These are phyloP conservation scores for Polyplosphaeria fusca DNA, from an alignment of 495 filamentous ascomycete species.

Conservation along the genomic window DNA sequence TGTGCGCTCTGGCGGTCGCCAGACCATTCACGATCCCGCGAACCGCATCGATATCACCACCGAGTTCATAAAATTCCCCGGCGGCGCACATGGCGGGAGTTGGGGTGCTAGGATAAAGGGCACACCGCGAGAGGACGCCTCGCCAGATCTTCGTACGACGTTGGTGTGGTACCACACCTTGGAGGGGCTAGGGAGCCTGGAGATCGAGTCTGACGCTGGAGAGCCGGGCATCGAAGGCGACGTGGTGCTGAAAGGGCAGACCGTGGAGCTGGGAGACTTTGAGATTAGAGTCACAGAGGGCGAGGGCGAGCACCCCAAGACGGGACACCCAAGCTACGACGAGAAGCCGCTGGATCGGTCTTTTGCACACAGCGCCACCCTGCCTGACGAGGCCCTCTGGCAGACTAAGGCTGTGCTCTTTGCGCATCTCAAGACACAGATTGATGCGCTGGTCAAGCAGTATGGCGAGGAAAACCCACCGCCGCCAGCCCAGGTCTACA, in stretches of 20 bases:
- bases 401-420: constrained; percentile 81
- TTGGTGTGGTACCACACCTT: constrained; percentile 77
- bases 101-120: constrained; percentile 91
- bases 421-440: constrained; percentile 68
- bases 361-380: constrained; percentile 64
- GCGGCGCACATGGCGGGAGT: constrained; percentile 80
- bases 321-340: constrained; percentile 60
- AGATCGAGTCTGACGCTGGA: constrained; percentile 51
- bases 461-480: constrained; percentile 71
- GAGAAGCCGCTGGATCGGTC: constrained; percentile 75
- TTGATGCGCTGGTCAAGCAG: constrained; percentile 64
- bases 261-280: constrained; percentile 77
- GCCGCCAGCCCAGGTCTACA: constrained; percentile 83
- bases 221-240: constrained; percentile 62
- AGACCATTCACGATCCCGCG: constrained; percentile 83
- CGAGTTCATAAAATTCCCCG: constrained; percentile 88
- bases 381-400: constrained; percentile 74
- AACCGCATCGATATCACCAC: constrained; percentile 89
- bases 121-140: constrained; percentile 65
- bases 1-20: constrained; percentile 75
- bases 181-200: constrained; percentile 70
- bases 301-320: constrained; percentile 54
- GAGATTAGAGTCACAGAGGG: constrained; percentile 72
- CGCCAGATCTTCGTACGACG: constrained; percentile 64
- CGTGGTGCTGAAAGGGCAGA: constrained; percentile 72